These are phyloP conservation scores for Cladorrhinum sp. DNA, from an alignment of 2,329 filamentous ascomycete genomes.

Conservation along the genomic window DNA sequence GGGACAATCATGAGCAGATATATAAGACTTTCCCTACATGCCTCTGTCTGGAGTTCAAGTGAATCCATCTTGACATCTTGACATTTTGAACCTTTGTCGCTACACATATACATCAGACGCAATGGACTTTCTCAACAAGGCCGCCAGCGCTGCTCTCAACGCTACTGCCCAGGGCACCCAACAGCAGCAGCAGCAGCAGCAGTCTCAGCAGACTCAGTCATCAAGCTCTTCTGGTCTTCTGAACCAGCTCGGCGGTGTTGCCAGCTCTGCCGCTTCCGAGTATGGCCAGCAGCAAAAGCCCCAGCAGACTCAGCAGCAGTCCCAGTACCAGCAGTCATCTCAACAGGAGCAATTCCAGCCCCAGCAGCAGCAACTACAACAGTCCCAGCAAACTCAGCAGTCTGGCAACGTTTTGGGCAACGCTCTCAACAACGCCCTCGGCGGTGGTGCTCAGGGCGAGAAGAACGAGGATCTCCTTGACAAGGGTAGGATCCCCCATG, in stretches of 20 bases:
- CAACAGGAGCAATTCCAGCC: slow-evolving; percentile 1
- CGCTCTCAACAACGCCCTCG: slow-evolving; percentile 44
- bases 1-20: neutral
- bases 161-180: neutral
- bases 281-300: slow-evolving; percentile 4
- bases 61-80: neutral
- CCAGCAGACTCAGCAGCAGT: slow-evolving; percentile 11
- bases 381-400: slow-evolving; percentile 13
- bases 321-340: slow-evolving; percentile 28
- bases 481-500: slow-evolving; percentile 56
- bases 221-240: slow-evolving; percentile 17
- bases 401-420: slow-evolving; percentile 20
- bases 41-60: slow-evolving; percentile 5
- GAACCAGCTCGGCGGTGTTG: slow-evolving; percentile 10
- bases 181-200: neutral
- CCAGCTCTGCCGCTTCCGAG: neutral
- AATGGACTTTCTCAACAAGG: slow-evolving; percentile 7
- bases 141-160: slow-evolving; percentile 2
- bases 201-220: slow-evolving; percentile 19
- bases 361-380: slow-evolving; percentile 9
- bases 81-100: neutral
- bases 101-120: slow-evolving; percentile 1
- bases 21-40: neutral
- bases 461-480: slow-evolving; percentile 81
- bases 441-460: slow-evolving; percentile 71